Base-by-base conservation (phyloP, 805 yeast species). In the Huiozyma sinensis region DNA sequence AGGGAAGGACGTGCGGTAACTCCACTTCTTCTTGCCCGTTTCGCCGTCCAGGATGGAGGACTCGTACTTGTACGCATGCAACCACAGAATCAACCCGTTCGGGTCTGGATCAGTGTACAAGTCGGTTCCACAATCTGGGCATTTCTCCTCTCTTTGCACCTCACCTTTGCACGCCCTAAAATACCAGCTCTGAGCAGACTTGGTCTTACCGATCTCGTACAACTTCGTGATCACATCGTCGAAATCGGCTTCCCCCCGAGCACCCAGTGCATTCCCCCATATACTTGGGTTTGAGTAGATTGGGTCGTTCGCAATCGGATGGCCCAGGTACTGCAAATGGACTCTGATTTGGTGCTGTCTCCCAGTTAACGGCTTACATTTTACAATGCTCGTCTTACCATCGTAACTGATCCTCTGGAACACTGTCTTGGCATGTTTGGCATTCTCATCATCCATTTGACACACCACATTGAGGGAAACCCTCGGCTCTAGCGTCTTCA, bases 281-380 rank as follows among this genome's bases (percentile, higher is more conserved):
- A 85, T 80, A n/a, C 63, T 60, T 12, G 72, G 75, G 52, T 83
- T 85, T 1, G 95, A 81, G 57, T 87, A 90, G 1, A 88, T 72
- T 0, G 96, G 96, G 60, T 90, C 98, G 57, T 90, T 89, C 3
- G 83, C 86, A 39, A 90, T 90, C 0, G 97, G 95, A 57, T 70
- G 74, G 0, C 97, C 97, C 12, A 92, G 53, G 50, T 71, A 81
- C 63, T 89, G 95, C 44, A 92, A 65, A 65, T 90, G 98, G 0
- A 90, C 95, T 46, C 98, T 69, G 42, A 90, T 88, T 60, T 90
- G 98, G 61, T 90, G 98, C 0, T 97, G 86, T 55, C 98, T 71
- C 0, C 98, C 98, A 0, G 97, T 89, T 12, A 73, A 65, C 1
- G 98, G 98, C 51, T 69, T 73, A 63, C 97, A 89, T 48, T 76